These are phyloP conservation scores for Microcyclospora pomicola DNA, from an alignment of 2,329 filamentous ascomycete species.

Conservation along the genomic window DNA sequence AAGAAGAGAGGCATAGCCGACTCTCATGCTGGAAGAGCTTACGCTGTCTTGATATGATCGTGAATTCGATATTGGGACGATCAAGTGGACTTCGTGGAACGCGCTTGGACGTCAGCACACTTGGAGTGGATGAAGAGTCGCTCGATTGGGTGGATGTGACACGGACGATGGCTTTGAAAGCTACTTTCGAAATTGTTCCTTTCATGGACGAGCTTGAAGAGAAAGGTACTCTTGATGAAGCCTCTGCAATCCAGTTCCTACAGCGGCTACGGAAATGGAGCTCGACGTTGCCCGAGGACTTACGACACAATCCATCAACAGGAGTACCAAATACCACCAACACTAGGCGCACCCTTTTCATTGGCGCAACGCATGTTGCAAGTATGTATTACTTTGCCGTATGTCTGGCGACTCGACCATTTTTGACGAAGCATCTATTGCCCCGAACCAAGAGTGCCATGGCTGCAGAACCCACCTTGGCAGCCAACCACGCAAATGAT, in stretches of 20 bases:
- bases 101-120: constrained; percentile 25
- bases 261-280: neutral
- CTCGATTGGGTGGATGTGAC: neutral
- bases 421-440: constrained; percentile 35
- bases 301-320: neutral
- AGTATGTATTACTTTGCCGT: constrained; percentile 47
- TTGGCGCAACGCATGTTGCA: constrained; percentile 35
- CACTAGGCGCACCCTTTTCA: constrained; percentile 10
- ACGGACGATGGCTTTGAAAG: neutral
- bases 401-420: constrained; percentile 42
- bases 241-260: neutral
- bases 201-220: constrained; percentile 4
- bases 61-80: constrained; percentile 38
- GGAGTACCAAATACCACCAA: constrained; percentile 1
- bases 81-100: too few relatives aligned
- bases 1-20: neutral
- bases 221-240: constrained; percentile 1
- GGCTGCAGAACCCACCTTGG: neutral
- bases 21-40: constrained; percentile 35
- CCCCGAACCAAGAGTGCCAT: constrained; percentile 12
- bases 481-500: constrained; percentile 4
- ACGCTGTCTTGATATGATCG: constrained; percentile 34
- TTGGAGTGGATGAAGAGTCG: neutral
- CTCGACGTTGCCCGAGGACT: neutral
- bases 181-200: constrained; percentile 2